Conservation (phyloP, 495 filamentous ascomycete species). For the Neurospora sp. region DNA sequence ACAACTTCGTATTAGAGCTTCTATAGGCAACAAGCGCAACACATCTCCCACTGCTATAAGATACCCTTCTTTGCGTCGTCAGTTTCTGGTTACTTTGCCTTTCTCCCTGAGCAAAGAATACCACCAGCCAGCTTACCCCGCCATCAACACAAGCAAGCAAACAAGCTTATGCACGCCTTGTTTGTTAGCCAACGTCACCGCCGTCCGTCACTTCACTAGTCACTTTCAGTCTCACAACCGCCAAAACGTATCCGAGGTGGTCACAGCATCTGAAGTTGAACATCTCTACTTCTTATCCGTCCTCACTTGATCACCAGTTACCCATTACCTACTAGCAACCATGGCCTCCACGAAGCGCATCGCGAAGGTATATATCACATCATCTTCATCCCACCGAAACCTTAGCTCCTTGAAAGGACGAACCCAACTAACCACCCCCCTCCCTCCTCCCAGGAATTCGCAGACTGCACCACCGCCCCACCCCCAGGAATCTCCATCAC, state of each 20-base stretch:
- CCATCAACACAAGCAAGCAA: not conserved
- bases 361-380: conserved; percentile 38
- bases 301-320: not conserved
- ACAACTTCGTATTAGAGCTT: not conserved
- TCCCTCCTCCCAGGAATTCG: conserved; percentile 50
- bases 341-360: conserved; percentile 53
- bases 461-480: conserved; percentile 53
- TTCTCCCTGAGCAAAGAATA: not conserved
- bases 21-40: not conserved
- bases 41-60: not conserved
- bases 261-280: not conserved
- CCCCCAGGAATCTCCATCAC: conserved; percentile 55
- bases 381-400: not conserved
- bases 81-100: not conserved
- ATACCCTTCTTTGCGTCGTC: not conserved
- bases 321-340: not conserved
- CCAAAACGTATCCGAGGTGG: not conserved
- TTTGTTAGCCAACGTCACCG: not conserved
- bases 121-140: not conserved
- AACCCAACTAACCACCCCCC: not conserved
- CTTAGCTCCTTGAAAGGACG: not conserved
- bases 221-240: not conserved
- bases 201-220: not conserved
- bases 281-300: not conserved
- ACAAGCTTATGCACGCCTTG: not conserved